A percentile compares a stretch with the other conserved stretches of the same genome.
These are phyloP conservation scores for Leccinum disarticulatum DNA, from an alignment of 768 basidiomycete genomes.

Conservation along the genomic window DNA sequence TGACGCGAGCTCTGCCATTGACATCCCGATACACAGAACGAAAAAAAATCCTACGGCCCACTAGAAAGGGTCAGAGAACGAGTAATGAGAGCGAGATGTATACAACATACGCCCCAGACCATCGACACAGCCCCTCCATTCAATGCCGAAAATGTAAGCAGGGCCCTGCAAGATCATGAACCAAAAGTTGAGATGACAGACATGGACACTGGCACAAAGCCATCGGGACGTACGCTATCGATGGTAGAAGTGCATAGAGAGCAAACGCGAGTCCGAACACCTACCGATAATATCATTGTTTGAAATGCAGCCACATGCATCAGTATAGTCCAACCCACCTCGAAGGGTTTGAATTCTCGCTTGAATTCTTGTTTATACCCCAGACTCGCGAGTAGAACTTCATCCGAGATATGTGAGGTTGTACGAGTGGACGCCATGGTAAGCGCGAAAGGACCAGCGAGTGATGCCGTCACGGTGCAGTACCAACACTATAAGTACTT, in stretches of 20 bases:
- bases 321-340: constrained; percentile 15
- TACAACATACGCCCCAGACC: constrained; percentile 39
- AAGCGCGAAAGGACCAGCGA: neutral
- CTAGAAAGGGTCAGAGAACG: constrained; percentile 4
- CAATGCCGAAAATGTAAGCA: constrained; percentile 42
- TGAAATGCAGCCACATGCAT: neutral
- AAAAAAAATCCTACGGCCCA: constrained; percentile 39
- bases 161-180: constrained; percentile 31
- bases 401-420: constrained; percentile 21
- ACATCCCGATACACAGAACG: constrained; percentile 37
- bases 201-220: constrained; percentile 15
- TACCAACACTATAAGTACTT: neutral
- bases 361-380: constrained; percentile 38
- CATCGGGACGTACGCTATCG: constrained; percentile 49
- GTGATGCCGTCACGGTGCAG: neutral
- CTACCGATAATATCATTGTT: constrained; percentile 33
- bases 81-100: neutral
- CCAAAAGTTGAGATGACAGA: neutral
- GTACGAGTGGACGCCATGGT: constrained; percentile 2
- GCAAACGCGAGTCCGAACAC: constrained; percentile 70
- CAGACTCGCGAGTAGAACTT: constrained; percentile 26
- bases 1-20: constrained; percentile 39
- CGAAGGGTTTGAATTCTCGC: constrained; percentile 31
- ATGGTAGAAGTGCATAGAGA: constrained; percentile 63
- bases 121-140: constrained; percentile 47